Percentiles rank a stretch among this genome's conserved stretches.
These are phyloP conservation scores for Vishniacozyma victoriae DNA, from an alignment of 768 basidiomycete species.

Conservation along the genomic window DNA sequence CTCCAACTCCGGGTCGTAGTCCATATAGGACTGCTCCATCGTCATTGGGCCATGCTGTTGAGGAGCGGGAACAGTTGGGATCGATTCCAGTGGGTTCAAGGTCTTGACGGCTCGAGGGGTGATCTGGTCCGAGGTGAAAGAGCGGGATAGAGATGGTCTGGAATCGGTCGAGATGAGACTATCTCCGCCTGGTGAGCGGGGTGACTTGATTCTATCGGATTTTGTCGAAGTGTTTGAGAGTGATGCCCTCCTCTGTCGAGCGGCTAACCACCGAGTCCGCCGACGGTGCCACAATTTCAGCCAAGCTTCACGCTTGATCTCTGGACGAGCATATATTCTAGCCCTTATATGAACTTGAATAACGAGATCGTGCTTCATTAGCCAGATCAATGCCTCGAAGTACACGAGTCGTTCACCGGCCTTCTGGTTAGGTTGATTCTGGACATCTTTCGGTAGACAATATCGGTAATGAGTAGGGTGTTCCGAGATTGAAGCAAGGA, in stretches of 20 bases:
- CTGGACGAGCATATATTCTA: conserved; percentile 69
- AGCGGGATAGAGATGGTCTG: background rate
- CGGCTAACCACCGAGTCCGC: conserved; percentile 31
- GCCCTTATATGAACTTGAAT: conserved; percentile 79
- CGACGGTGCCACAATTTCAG: conserved; percentile 28
- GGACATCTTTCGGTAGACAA: conserved; percentile 51
- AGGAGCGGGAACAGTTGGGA: conserved; percentile 8
- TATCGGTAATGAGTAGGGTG: conserved; percentile 66
- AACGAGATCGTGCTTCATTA: conserved; percentile 79
- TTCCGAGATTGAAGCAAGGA: conserved; percentile 70
- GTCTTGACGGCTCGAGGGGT: conserved; percentile 8
- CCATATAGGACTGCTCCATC: conserved; percentile 19
- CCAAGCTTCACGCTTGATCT: conserved; percentile 67
- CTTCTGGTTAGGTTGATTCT: conserved; percentile 48
- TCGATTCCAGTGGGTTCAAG: conserved; percentile 5
- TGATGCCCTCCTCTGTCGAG: conserved; percentile 16
- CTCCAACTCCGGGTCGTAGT: conserved; percentile 27
- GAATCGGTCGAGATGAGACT: background rate
- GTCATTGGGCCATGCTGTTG: background rate
- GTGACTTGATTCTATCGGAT: background rate
- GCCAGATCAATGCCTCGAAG: conserved; percentile 80
- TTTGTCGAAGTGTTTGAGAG: conserved; percentile 7
- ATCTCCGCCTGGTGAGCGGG: no score
- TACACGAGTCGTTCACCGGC: conserved; percentile 68
- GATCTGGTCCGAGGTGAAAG: background rate